phyloP scores from a whole-genome alignment of 768 basidiomycete species.

The Suillus sp. region DNA sequence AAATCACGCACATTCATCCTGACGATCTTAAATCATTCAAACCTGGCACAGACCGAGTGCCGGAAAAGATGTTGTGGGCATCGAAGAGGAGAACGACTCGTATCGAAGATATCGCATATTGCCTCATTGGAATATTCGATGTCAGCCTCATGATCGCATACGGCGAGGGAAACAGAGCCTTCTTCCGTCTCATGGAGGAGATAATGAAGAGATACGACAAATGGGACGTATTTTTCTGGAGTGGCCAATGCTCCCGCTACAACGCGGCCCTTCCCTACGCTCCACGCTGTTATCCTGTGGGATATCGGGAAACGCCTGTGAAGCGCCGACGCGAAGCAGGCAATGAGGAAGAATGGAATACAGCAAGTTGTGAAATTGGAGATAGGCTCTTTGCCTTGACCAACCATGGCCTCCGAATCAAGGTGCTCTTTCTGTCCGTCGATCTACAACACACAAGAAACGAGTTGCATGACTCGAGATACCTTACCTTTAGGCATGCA shows the following conservation, averaged over 20 bases:
- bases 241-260: slow-evolving; percentile 11
- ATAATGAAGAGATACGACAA: slow-evolving; percentile 16
- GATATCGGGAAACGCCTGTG: neutral
- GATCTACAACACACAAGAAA: neutral
- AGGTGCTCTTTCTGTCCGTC: slow-evolving; percentile 3
- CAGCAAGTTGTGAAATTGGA: neutral
- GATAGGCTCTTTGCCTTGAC: slow-evolving; percentile 17
- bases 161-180: slow-evolving; percentile 22
- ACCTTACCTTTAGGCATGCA: neutral
- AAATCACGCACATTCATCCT: slow-evolving; percentile 11
- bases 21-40: slow-evolving; percentile 12
- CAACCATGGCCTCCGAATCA: slow-evolving; percentile 17
- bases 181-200: slow-evolving; percentile 18
- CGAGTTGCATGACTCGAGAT: neutral
- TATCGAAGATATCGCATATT: slow-evolving; percentile 24
- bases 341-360: slow-evolving; percentile 10
- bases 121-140: slow-evolving; percentile 21
- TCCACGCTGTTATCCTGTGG: slow-evolving; percentile 14
- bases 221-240: slow-evolving; percentile 17
- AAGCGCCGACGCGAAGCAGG: neutral
- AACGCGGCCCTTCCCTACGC: slow-evolving; percentile 12
- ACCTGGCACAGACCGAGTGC: slow-evolving; percentile 12
- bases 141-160: slow-evolving; percentile 21
- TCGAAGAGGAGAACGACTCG: slow-evolving; percentile 23
- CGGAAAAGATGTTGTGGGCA: slow-evolving; percentile 20